Evolutionary conservation across 495 filamentous ascomycete species (phyloP).

Genomic region (Lasiosphaeria hispida): DNA sequence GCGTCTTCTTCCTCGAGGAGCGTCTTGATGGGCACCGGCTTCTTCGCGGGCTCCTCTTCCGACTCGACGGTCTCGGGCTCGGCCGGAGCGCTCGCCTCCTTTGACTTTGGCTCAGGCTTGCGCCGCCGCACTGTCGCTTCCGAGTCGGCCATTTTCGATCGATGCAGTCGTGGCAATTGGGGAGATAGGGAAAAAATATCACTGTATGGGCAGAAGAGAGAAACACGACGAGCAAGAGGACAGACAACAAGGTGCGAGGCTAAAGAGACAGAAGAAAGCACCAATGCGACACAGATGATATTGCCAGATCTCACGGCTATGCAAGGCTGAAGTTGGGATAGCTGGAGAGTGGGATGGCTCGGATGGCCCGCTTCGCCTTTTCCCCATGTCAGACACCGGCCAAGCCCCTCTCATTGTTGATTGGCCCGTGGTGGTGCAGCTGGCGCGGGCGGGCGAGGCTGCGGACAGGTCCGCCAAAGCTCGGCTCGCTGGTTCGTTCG

Average conservation of each 20-base stretch:
- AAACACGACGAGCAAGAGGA: not conserved
- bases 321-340: slow-evolving; percentile 6
- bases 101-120: slow-evolving; percentile 26
- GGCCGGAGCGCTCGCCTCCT: not conserved
- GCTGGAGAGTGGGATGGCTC: not conserved
- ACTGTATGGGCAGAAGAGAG: no score
- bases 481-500: no score
- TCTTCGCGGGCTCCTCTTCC: slow-evolving; percentile 16
- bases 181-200: no score
- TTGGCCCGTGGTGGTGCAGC: not conserved
- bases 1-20: slow-evolving; percentile 42
- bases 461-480: not conserved
- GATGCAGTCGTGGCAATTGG: not conserved
- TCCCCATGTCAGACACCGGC: not conserved
- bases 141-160: slow-evolving; percentile 25
- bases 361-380: not conserved
- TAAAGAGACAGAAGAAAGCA: slow-evolving; percentile 8
- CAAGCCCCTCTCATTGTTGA: not conserved
- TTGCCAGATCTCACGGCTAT: slow-evolving; percentile 20
- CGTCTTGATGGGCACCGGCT: slow-evolving; percentile 18
- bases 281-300: slow-evolving; percentile 14
- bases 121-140: slow-evolving; percentile 28
- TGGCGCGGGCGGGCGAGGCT: not conserved
- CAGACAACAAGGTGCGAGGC: not conserved
- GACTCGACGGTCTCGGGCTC: slow-evolving; percentile 17